Evolutionary conservation across 2,329 filamentous ascomycete genomes (phyloP).

Genomic region (Sphaerulina vaccinii): DNA sequence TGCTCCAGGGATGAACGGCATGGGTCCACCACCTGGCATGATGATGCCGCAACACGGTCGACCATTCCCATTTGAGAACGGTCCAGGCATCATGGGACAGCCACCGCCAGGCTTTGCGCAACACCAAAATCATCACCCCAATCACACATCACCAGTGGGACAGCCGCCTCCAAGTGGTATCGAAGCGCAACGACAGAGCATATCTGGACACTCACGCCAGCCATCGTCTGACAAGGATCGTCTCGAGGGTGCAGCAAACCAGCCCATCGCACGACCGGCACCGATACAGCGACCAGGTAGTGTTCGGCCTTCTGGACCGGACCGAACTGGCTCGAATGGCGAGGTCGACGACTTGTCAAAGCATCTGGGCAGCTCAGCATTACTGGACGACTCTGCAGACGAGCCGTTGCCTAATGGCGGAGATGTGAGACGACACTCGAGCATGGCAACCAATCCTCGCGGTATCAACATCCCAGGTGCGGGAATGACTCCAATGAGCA

Average conservation of each 20-base stretch:
- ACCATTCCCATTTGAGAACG: conserved; percentile 50
- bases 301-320: conserved; percentile 51
- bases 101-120: conserved; percentile 55
- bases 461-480: conserved; percentile 32
- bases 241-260: conserved; percentile 62
- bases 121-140: conserved; percentile 38
- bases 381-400: conserved; percentile 71
- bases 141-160: conserved; percentile 36
- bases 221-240: conserved; percentile 61
- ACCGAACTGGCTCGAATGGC: conserved; percentile 44
- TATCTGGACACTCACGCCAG: conserved; percentile 67
- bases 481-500: conserved; percentile 33
- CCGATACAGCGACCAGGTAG: conserved; percentile 88
- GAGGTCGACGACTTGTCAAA: conserved; percentile 54
- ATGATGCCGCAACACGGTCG: conserved; percentile 53
- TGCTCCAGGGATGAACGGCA: conserved; percentile 59
- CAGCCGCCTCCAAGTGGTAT: conserved; percentile 28
- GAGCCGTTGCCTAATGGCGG: conserved; percentile 55
- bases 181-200: conserved; percentile 42
- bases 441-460: conserved; percentile 34
- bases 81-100: conserved; percentile 34
- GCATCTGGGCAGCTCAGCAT: conserved; percentile 85
- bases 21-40: conserved; percentile 51
- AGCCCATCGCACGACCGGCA: conserved; percentile 76
- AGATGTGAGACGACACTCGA: conserved; percentile 41